phyloP scores from a whole-genome alignment of 139 green algal species.

The Chlamydomonas incerta region DNA sequence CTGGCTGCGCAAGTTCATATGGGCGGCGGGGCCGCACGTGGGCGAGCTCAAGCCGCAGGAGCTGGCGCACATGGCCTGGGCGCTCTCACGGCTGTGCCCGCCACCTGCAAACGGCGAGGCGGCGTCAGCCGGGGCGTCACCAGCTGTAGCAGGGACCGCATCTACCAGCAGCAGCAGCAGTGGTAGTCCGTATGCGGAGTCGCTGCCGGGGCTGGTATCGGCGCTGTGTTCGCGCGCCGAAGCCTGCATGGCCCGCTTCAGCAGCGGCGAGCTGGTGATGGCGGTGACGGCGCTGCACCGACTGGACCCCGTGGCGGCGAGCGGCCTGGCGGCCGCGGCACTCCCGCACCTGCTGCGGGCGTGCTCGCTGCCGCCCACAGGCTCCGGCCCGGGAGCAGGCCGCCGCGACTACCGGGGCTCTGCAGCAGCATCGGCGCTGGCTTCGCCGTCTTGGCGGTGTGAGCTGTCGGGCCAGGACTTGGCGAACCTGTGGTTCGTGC shows the following conservation, averaged over 20 bases:
- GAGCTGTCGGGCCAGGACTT: slow-evolving; percentile 24
- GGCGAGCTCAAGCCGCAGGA: slow-evolving; percentile 25
- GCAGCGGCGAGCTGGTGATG: slow-evolving; percentile 26
- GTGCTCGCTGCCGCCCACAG: not conserved
- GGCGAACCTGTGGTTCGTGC: slow-evolving; percentile 9
- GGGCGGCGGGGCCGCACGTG: not conserved
- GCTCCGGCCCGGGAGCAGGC: too few relatives aligned
- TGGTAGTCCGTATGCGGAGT: not conserved
- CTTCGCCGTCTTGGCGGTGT: too few relatives aligned
- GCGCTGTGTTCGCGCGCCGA: not conserved
- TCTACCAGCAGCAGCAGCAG: not conserved
- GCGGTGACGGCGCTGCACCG: slow-evolving; percentile 4
- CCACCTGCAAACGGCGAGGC: too few relatives aligned
- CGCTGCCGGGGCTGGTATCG: slow-evolving; percentile 4
- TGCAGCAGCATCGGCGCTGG: too few relatives aligned
- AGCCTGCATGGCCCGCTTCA: not conserved
- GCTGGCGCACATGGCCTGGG: slow-evolving; percentile 40
- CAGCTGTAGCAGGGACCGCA: not conserved
- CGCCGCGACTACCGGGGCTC: too few relatives aligned
- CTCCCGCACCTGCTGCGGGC: not conserved
- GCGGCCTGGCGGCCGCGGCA: not conserved
- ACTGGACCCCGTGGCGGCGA: not conserved
- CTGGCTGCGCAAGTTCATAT: slow-evolving; percentile 24
- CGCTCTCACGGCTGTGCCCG: slow-evolving; percentile 29
- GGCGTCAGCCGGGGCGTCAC: not conserved